Conservation (phyloP, 2,329 filamentous ascomycete species). For the Venturia pyrina region DNA sequence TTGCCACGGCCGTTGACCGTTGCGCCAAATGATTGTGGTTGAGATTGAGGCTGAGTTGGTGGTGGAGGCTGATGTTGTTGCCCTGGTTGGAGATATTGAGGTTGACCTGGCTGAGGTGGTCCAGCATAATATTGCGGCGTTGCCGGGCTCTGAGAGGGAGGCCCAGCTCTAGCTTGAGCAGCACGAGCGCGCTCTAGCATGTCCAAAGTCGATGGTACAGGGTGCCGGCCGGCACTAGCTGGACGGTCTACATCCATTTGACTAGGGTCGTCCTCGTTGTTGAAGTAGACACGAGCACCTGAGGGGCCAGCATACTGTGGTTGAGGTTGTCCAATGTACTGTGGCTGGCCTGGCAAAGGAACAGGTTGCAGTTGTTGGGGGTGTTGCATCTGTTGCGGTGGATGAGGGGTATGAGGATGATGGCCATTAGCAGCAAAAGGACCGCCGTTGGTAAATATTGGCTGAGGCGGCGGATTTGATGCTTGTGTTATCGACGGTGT, state of each 20-base stretch:
- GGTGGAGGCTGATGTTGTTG: neutral
- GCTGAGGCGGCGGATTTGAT: neutral
- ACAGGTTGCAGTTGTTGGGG: neutral
- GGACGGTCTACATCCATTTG: conserved; percentile 9
- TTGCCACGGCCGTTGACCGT: neutral
- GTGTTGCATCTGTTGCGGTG: neutral
- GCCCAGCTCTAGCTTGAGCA: conserved; percentile 6
- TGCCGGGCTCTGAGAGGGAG: neutral
- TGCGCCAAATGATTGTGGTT: neutral
- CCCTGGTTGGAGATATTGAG: conserved; percentile 1
- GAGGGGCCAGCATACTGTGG: conserved; percentile 2
- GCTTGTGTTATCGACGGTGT: neutral
- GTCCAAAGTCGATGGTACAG: conserved; percentile 3
- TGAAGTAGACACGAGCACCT: conserved; percentile 3
- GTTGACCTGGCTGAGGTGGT: neutral
- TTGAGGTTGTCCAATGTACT: neutral
- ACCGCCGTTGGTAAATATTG: conserved; percentile 1
- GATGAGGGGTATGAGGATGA: neutral
- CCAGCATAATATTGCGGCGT: neutral
- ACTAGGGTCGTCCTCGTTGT: conserved; percentile 1
- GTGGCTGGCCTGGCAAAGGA: neutral
- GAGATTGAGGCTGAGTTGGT: neutral
- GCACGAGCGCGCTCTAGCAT: conserved; percentile 10
- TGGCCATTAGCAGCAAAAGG: neutral
- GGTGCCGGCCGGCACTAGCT: neutral